Evolutionary conservation across 768 basidiomycete species (phyloP).

Genomic region (Tricholoma flavovirens): DNA sequence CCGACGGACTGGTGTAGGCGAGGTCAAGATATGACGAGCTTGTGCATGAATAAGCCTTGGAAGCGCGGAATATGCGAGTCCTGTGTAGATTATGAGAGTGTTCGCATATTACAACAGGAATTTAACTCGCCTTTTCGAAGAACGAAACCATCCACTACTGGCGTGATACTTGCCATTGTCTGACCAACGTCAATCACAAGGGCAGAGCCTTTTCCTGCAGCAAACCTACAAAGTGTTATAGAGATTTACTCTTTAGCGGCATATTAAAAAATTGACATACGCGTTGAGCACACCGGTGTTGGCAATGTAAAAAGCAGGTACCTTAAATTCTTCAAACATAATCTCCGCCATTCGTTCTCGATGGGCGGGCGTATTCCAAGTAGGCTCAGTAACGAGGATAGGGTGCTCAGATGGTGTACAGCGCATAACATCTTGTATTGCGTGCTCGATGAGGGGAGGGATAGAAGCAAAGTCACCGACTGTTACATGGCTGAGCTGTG

Average conservation of each 20-base stretch:
- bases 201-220: conserved; percentile 95
- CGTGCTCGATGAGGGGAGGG: conserved; percentile 66
- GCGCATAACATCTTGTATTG: conserved; percentile 70
- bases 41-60: conserved; percentile 79
- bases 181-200: conserved; percentile 93
- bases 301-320: conserved; percentile 94
- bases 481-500: conserved; percentile 21
- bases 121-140: conserved; percentile 72
- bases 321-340: conserved; percentile 94
- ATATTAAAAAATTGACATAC: conserved; percentile 40
- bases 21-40: conserved; percentile 60
- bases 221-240: conserved; percentile 54
- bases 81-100: conserved; percentile 32
- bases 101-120: background rate
- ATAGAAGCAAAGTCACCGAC: conserved; percentile 77
- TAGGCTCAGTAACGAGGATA: conserved; percentile 87
- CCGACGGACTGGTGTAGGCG: conserved; percentile 41
- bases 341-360: conserved; percentile 94
- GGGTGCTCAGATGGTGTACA: conserved; percentile 83
- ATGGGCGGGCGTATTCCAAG: conserved; percentile 94
- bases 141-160: conserved; percentile 96
- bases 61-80: conserved; percentile 68
- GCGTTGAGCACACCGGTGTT: conserved; percentile 92
- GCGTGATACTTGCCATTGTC: conserved; percentile 84
- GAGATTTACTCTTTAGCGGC: background rate